These are phyloP conservation scores for Aspergillus hancockii DNA, from an alignment of 495 filamentous ascomycete genomes.

Conservation along the genomic window DNA sequence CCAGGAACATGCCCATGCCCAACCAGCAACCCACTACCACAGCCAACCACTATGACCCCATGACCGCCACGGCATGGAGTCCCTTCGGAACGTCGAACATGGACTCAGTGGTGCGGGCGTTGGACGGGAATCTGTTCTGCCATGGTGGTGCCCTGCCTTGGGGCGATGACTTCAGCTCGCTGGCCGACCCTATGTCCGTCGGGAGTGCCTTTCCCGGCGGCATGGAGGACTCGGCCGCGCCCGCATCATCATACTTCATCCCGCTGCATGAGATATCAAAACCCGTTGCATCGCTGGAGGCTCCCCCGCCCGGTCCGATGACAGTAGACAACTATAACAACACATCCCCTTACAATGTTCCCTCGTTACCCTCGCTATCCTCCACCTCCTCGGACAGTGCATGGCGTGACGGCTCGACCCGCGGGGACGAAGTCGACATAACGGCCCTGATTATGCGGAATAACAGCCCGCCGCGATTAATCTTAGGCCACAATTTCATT, in stretches of 20 bases:
- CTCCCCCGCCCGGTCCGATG: neutral
- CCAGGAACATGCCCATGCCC: neutral
- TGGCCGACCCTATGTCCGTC: conserved; percentile 3
- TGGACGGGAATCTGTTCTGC: conserved; percentile 1
- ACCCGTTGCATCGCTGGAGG: neutral
- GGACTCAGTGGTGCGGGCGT: neutral
- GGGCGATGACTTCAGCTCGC: conserved; percentile 11
- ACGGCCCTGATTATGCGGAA: conserved; percentile 1
- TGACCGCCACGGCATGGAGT: neutral
- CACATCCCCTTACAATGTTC: neutral
- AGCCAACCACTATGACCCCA: neutral
- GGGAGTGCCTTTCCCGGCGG: conserved; percentile 5
- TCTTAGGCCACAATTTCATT: conserved; percentile 14
- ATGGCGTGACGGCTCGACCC: neutral
- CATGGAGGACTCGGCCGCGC: neutral
- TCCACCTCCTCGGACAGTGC: neutral
- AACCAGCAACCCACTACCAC: neutral
- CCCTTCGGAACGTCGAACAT: neutral
- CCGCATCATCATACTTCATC: neutral
- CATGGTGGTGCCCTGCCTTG: conserved; percentile 1
- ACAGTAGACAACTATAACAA: neutral
- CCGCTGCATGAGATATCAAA: neutral
- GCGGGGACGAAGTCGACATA: neutral
- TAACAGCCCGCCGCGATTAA: conserved; percentile 2
- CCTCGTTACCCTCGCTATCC: conserved; percentile 1